phyloP scores from a whole-genome alignment of 352 stramenopile genomes.

The Globisporangium middletonii region DNA sequence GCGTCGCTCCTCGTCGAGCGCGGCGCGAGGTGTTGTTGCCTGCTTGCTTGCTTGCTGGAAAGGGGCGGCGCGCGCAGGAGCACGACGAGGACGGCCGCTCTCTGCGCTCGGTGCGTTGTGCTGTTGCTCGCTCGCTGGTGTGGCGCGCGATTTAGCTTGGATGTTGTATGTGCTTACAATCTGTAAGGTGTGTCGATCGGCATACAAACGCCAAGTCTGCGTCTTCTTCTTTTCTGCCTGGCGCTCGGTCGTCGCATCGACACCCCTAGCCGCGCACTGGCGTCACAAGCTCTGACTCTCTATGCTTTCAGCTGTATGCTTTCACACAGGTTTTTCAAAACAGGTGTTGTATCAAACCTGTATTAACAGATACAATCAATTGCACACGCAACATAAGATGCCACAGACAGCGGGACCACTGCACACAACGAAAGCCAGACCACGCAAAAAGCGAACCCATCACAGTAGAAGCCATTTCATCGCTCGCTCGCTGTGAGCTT shows the following conservation, averaged over 20 bases:
- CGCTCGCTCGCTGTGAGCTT: too few relatives aligned
- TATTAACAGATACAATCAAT: too few relatives aligned
- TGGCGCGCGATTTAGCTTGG: background rate
- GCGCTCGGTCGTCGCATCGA: background rate
- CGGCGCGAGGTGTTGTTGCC: background rate
- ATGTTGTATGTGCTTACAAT: background rate
- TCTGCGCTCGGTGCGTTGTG: conserved; percentile 6
- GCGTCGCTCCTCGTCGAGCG: background rate
- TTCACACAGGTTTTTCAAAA: too few relatives aligned
- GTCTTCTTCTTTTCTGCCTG: background rate
- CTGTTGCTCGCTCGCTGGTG: conserved; percentile 3
- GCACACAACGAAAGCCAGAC: too few relatives aligned
- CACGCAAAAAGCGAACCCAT: too few relatives aligned
- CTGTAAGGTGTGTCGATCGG: background rate
- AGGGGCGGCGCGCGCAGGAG: conserved; percentile 1
- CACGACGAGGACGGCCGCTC: conserved; percentile 1
- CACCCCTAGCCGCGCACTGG: too few relatives aligned
- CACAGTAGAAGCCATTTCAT: too few relatives aligned
- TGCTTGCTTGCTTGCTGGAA: background rate
- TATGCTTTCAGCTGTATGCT: too few relatives aligned
- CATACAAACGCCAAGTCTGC: background rate
- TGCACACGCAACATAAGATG: too few relatives aligned
- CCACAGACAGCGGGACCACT: too few relatives aligned
- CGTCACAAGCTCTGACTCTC: too few relatives aligned
- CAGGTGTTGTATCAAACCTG: too few relatives aligned